Evolutionary conservation across 768 basidiomycete species (phyloP).

Genomic region (Rhodotorula paludigena): DNA sequence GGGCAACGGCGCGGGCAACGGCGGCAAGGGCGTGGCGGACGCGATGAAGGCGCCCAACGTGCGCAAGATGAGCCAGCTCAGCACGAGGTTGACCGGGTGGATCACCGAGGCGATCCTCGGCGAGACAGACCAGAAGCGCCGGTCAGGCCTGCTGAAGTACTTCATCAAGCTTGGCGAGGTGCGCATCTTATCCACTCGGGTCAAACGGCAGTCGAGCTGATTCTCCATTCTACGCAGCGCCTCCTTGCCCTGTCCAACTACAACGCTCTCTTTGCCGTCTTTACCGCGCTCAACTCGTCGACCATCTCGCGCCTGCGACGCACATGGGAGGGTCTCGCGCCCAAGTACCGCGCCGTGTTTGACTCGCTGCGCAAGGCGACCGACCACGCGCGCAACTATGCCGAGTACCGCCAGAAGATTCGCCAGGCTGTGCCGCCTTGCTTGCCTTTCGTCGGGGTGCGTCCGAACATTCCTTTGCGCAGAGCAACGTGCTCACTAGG

Average conservation of each 20-base stretch:
- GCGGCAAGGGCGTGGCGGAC: neutral
- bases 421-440: constrained; percentile 86
- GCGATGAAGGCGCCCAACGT: constrained; percentile 60
- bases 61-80: constrained; percentile 76
- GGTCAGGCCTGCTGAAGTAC: constrained; percentile 73
- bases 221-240: constrained; percentile 59
- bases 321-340: constrained; percentile 83
- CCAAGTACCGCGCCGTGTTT: constrained; percentile 75
- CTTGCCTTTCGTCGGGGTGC: constrained; percentile 84
- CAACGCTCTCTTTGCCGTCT: constrained; percentile 83
- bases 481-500: constrained; percentile 14
- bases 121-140: constrained; percentile 81
- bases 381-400: constrained; percentile 83
- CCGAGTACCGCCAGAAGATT: constrained; percentile 81
- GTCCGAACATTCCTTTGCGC: neutral
- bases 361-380: constrained; percentile 77
- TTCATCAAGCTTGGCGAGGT: constrained; percentile 91
- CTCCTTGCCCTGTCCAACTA: constrained; percentile 79
- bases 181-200: no score
- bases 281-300: constrained; percentile 91
- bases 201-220: no score
- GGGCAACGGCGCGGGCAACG: constrained; percentile 34
- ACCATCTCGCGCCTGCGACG: constrained; percentile 86
- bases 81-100: constrained; percentile 91
- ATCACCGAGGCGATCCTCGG: constrained; percentile 88